Percentiles rank a stretch among this genome's conserved stretches.
Evolutionary conservation across 331 rosid species (phyloP).

Genomic region (Cucumis variabilis): DNA sequence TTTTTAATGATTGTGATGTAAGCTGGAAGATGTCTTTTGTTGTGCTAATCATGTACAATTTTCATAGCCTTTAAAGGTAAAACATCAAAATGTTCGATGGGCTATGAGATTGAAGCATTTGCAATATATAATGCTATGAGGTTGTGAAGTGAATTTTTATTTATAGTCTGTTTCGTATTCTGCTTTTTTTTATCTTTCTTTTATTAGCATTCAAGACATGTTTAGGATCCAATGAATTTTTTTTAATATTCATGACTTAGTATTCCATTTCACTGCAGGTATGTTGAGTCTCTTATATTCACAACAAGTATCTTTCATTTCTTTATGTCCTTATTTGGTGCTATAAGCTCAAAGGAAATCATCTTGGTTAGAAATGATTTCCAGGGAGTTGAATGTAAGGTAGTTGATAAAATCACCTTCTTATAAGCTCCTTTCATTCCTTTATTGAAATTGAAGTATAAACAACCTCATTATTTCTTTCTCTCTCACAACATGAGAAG

Average conservation of each 20-base stretch:
- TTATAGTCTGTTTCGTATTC: neutral
- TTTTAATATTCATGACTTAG: neutral
- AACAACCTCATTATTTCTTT: neutral
- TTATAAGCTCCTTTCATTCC: neutral
- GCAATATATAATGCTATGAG: conserved; percentile 91
- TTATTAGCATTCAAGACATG: neutral
- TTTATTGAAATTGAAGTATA: neutral
- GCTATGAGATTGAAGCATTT: conserved; percentile 95
- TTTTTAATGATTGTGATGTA: neutral
- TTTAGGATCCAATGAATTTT: neutral
- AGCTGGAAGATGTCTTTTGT: neutral
- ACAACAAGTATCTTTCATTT: conserved; percentile 31
- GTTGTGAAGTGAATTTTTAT: conserved; percentile 48
- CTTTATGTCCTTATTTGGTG: too few species aligned
- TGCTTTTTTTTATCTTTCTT: neutral
- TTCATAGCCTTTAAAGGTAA: neutral
- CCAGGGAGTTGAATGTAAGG: too few species aligned
- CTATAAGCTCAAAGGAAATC: too few species aligned
- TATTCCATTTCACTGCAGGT: conserved; percentile 50
- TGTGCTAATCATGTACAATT: neutral
- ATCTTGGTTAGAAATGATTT: too few species aligned
- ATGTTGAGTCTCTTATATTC: conserved; percentile 85
- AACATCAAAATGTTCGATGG: conserved; percentile 29
- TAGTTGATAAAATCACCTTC: too few species aligned
- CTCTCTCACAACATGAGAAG: conserved; percentile 58